phyloP scores from a whole-genome alignment of 106 monocot species.

The Agapanthus africanus region DNA sequence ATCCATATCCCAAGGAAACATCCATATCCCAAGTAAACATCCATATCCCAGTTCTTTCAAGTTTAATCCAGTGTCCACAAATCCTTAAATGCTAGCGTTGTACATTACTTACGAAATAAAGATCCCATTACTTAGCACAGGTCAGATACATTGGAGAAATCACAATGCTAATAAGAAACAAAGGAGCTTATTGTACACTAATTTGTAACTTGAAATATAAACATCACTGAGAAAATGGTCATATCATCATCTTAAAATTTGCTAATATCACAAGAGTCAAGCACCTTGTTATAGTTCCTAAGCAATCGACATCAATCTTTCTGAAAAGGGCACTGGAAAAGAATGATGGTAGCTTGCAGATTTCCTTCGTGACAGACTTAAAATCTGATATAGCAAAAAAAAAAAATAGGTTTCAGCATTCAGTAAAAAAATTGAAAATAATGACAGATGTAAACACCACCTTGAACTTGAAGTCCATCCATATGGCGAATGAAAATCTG shows the following conservation, averaged over 20 bases:
- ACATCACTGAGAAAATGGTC: background rate
- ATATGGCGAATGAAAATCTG: conserved; percentile 55
- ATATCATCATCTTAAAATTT: background rate
- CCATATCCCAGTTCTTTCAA: no score
- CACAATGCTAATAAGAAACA: background rate
- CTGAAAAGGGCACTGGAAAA: conserved; percentile 71
- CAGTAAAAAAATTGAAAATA: background rate
- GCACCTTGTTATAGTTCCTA: conserved; percentile 63
- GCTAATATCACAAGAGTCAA: background rate
- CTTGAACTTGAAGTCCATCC: conserved; percentile 76
- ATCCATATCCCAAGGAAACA: background rate
- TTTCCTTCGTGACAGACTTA: conserved; percentile 72
- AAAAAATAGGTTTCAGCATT: background rate
- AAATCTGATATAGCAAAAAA: conserved; percentile 45
- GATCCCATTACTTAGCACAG: background rate
- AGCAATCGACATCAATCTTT: conserved; percentile 63
- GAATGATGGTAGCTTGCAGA: conserved; percentile 95
- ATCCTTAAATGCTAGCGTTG: background rate
- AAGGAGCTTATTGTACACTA: background rate
- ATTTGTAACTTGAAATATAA: background rate
- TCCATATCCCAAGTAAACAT: background rate
- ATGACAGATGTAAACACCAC: conserved; percentile 14
- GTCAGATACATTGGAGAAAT: background rate
- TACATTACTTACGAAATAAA: background rate
- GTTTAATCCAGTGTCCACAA: background rate